phyloP scores from a whole-genome alignment of 139 green algal species.

The Mesotaenium endlicherianum region DNA sequence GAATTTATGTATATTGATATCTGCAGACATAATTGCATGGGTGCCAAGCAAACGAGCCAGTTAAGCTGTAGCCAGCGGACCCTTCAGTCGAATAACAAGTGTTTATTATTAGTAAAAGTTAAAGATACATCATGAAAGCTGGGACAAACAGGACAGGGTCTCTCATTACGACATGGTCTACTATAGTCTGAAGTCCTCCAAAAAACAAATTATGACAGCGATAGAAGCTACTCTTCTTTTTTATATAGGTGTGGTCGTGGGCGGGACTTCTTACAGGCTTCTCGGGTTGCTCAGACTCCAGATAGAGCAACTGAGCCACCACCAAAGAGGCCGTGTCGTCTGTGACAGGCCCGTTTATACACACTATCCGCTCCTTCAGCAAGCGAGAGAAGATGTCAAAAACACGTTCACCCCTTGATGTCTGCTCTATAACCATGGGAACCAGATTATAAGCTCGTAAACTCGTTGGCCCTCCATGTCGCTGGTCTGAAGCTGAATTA shows the following conservation, averaged over 20 bases:
- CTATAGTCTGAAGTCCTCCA: too few species aligned
- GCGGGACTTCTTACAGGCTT: conserved; percentile 83
- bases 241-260: too few species aligned
- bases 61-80: background rate
- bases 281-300: conserved; percentile 90
- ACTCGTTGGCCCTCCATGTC: background rate
- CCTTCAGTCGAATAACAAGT: too few species aligned
- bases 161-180: too few species aligned
- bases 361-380: conserved; percentile 87
- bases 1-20: conserved; percentile 97
- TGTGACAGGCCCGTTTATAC: conserved; percentile 79
- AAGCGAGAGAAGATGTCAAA: conserved; percentile 93
- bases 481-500: too few species aligned
- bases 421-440: conserved; percentile 50
- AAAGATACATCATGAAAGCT: too few species aligned
- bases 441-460: conserved; percentile 36
- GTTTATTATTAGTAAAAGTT: too few species aligned
- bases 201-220: too few species aligned
- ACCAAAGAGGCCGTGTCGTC: conserved; percentile 77
- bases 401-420: conserved; percentile 68
- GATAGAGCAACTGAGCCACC: conserved; percentile 88
- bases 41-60: background rate
- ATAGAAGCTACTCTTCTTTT: too few species aligned
- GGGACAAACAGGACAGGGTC: too few species aligned
- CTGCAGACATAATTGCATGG: conserved; percentile 67